Conservation (phyloP, 805 yeast species). For the Candida manassasensis region DNA sequence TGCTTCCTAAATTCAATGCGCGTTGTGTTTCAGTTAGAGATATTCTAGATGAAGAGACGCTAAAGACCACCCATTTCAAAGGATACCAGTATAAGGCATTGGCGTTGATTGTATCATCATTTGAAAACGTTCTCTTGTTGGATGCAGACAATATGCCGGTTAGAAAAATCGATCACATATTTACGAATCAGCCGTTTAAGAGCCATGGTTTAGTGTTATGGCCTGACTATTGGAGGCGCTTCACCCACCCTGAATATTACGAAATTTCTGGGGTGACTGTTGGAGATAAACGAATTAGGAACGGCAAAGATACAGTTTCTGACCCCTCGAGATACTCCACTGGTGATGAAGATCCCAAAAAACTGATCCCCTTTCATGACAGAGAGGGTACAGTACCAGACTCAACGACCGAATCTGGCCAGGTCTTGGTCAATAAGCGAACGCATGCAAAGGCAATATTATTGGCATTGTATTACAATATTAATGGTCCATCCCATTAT, state of each 20-base stretch:
- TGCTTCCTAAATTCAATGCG: conserved; percentile 4
- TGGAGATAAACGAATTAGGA: no score
- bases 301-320: conserved; percentile 17
- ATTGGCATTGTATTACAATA: conserved; percentile 55
- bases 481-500: conserved; percentile 55
- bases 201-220: conserved; percentile 45
- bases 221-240: conserved; percentile 64
- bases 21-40: conserved; percentile 22
- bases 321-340: conserved; percentile 16
- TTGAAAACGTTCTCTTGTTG: conserved; percentile 37
- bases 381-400: conserved; percentile 57
- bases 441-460: conserved; percentile 50
- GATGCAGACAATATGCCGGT: conserved; percentile 45
- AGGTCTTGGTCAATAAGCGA: conserved; percentile 51
- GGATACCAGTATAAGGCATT: conserved; percentile 45
- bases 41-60: conserved; percentile 39
- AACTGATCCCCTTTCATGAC: conserved; percentile 47
- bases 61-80: conserved; percentile 32
- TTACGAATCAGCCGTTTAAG: conserved; percentile 39
- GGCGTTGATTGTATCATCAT: conserved; percentile 54
- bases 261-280: conserved; percentile 40
- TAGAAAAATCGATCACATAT: conserved; percentile 37
- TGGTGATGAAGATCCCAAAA: conserved; percentile 28
- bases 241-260: conserved; percentile 51
- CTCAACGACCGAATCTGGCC: conserved; percentile 61